Conservation (phyloP, 2,329 filamentous ascomycete genomes). For the Penicillium freii region DNA sequence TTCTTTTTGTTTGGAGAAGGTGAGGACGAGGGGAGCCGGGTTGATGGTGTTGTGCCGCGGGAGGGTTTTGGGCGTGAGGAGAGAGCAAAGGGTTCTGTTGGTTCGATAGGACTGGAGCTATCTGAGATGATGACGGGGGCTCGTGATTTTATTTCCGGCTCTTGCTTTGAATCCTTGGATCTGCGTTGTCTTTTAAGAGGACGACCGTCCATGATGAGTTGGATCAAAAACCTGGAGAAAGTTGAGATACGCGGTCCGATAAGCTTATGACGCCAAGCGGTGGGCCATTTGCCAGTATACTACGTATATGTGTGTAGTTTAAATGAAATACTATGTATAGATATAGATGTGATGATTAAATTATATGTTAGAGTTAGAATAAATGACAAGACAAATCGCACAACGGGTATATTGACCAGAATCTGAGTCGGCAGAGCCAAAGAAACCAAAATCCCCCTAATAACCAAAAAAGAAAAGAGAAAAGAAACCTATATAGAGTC, state of each 20-base stretch:
- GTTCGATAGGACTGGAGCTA: slow-evolving; percentile 8
- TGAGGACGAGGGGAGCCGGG: slow-evolving; percentile 25
- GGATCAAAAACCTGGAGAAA: slow-evolving; percentile 6
- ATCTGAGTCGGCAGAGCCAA: slow-evolving; percentile 1
- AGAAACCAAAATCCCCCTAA: neutral
- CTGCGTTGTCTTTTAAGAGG: slow-evolving; percentile 40
- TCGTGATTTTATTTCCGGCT: neutral
- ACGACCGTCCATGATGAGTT: slow-evolving; percentile 35
- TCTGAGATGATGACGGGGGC: neutral
- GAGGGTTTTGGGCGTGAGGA: slow-evolving; percentile 18
- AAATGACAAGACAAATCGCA: slow-evolving; percentile 4
- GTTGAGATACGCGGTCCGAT: slow-evolving; percentile 18
- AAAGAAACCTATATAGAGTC: neutral
- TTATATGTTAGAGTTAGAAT: neutral
- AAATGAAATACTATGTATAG: neutral
- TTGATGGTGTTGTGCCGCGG: slow-evolving; percentile 3
- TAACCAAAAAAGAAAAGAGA: neutral
- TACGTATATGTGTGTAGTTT: neutral
- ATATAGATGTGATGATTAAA: neutral
- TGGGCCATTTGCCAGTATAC: neutral
- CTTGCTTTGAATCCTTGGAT: slow-evolving; percentile 22
- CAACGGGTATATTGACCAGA: slow-evolving; percentile 12
- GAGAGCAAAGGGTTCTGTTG: slow-evolving; percentile 9
- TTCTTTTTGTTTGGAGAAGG: slow-evolving; percentile 35
- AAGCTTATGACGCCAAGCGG: slow-evolving; percentile 20